Evolutionary conservation across 1,284 basidiomycete species (phyloP), one percentile per base, ranked within the genome.

Genomic region (Porogramme epimiltina): DNA sequence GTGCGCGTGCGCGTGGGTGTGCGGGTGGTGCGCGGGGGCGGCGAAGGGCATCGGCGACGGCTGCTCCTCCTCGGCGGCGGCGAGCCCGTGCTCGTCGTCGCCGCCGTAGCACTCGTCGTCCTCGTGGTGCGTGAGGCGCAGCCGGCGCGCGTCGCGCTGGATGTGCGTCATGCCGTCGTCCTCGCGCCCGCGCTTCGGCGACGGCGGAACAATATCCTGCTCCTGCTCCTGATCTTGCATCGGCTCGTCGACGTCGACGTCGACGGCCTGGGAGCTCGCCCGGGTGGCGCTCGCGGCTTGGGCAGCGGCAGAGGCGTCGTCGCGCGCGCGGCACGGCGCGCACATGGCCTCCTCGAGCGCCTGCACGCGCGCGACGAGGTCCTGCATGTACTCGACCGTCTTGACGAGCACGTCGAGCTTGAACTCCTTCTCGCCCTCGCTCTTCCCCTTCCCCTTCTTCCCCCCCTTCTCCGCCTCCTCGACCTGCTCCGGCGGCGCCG

Each of bases 401-500:
- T 85, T 77, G 55, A 87, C 80, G 46, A 91, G 77, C 26, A 92
- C 84, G 68, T 91, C 89, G 37, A 92, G 77, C 68, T 92, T 92
- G 74, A 90, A 89, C 65, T 90, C 88, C 61, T 84, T 85, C 60
- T 87, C 81, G 34, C 34, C n/a, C 59, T 81, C 81, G 43, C 76
- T 65, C 48, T 75, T 71, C 54, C 73, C 76, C 42, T 76, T 76
- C 8, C 62, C 59, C 58, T 81, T 80, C 52, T 75, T 69, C 43
- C 73, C 70, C 59, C 72, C 75, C 38, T 74, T 75, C n/a, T 62
- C 59, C 25, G 57, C 53, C 28, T 67, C 59, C 25, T 46, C 59
- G 0, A 46, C 60, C 42, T 68, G 66, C 34, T 66, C 69, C 20
- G 66, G 70, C 60, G n/a, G 65, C 63, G 3, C 65, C 62, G 10